Evolutionary conservation across 2,329 filamentous ascomycete species (phyloP), one percentile per base, ranked within the genome.

Genomic region (Fusarium mangiferae): DNA sequence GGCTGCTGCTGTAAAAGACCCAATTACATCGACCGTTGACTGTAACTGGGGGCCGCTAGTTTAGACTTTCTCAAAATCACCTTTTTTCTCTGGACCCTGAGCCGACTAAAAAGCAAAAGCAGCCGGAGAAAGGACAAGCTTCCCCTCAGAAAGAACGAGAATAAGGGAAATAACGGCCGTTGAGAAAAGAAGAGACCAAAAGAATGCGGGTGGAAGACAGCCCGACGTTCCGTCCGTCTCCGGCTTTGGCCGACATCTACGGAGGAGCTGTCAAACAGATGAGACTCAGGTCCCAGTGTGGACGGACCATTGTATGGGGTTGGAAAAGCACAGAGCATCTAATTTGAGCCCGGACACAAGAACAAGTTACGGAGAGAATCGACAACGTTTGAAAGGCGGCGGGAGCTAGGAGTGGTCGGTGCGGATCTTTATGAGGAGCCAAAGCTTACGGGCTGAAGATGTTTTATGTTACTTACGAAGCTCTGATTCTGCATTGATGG

Each of bases 71-170:
- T 11, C 30, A 64, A 59, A 74, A 72, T 74, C 66, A 74, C 70
- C 62, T 77, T 63, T 62, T 65, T 65, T 55, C 38, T 62, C 41
- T 66, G 49, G 59, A 63, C 55, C 55, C 68, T 77, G 70, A 70
- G 68, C n/a, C 30, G 60, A 78, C 74, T 42, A 73, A 74, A 73
- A 76, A 77, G 74, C 69, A 77, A 77, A 77, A 77, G 62, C 30
- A n/a, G 38, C 63, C 65, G 61, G 54, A 71, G 62, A 63, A 55
- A 41, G 52, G 46, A 45, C 67, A 58, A 62, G 55, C 38, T 56
- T 57, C 55, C 46, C 62, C 66, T 69, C 55, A 48, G 26, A 28
- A 52, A 46, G 8, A 51, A 54, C 59, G 51, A 49, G 28, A 56
- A 72, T 33, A 45, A 58, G 30, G 41, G 41, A 35, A 20, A 51